Evolutionary conservation across 768 basidiomycete genomes (phyloP), one percentile per base, ranked within the genome.

Genomic region (Mycena rebaudengoi): DNA sequence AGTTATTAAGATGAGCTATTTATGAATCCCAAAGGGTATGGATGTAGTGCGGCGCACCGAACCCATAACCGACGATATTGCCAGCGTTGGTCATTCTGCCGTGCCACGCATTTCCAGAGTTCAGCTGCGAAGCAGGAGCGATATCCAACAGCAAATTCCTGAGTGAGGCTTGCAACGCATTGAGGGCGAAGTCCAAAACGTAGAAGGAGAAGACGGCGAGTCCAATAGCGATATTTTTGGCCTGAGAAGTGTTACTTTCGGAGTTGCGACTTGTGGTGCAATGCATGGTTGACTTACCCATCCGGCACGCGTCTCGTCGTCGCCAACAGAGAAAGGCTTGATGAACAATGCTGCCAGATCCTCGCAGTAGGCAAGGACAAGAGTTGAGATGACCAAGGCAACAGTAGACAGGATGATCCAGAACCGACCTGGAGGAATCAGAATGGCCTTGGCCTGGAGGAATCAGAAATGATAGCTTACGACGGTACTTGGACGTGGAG

Each of bases 31-130:
- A 30, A 46, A 33, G 23, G 45, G n/a, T 14, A 43, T 30, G 23
- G 48, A 49, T 10, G 25, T 62, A 50, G 11, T 37, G 37, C 37
- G 23, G 67, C 85, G 60, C 71, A 92, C 94, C 96, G 73, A 97
- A 91, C 2, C 93, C 93, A 78, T 90, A 98, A 10, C 98, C 98
- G 66, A 98, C 75, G 49, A 99, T 97, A 73, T 98, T 99, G 21
- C 96, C 98, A n/a, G 95, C 89, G 73, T 99, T 95, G 43, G 89
- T 91, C 92, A 98, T 98, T 64, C 95, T 84, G 45, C 96, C 92
- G 65, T 98, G 96, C 96, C 97, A 99, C 32, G 98, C 98, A 78
- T 99, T 99, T 5, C 91, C 95, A n/a, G 89, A 85, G 58, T 91
- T 95, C 13, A 98, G 86, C 75, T 98, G 97, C 64, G 90, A 86